Base-by-base conservation (phyloP, 306 rosid species). In the Fagus sylvatica region DNA sequence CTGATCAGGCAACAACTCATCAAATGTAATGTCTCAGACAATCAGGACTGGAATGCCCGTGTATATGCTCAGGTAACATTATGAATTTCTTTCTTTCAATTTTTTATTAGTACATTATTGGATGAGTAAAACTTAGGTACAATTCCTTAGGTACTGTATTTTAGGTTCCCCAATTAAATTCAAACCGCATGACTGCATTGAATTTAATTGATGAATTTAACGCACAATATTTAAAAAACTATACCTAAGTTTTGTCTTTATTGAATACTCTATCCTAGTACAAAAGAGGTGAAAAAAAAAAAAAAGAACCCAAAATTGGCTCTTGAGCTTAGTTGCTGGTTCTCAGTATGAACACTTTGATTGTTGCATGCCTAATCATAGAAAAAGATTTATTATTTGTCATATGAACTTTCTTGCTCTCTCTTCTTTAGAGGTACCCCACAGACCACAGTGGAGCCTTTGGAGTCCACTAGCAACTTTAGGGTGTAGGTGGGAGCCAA, bases 41-140 rank as follows among this genome's bases (percentile, higher is more conserved):
- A 81, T 41, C 85, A 87, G 7, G 98, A 95, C 6, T 95, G 98
- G 98, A 91, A 89, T 81, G 97, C 98, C 84, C 96, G 97, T 46
- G 53, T 95, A 56, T 95, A 76, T 69, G 69, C 81, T 12, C 97
- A 92, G 95, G 98, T 90, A 81, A 39, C n/a, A 10, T 36, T 51
- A 46, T 54, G 17, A 53, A 5, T 7, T 37, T 15, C 71, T 41
- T 39, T 53, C 16, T 13, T 53, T n/a, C 19, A 33, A 55, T 54
- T 53, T 16, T n/a, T 46, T 30, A 30, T 48, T 11, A 3, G 22
- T 19, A 39, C 5, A 39, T 39, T 5, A n/a, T n/a, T n/a, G n/a
- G n/a, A n/a, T n/a, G n/a, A n/a, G n/a, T n/a, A n/a, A n/a, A n/a
- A n/a, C n/a, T n/a, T n/a, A n/a, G n/a, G n/a, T n/a, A n/a, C n/a